phyloP scores from a whole-genome alignment of 768 basidiomycete species.

The Lyophyllum semitale region DNA sequence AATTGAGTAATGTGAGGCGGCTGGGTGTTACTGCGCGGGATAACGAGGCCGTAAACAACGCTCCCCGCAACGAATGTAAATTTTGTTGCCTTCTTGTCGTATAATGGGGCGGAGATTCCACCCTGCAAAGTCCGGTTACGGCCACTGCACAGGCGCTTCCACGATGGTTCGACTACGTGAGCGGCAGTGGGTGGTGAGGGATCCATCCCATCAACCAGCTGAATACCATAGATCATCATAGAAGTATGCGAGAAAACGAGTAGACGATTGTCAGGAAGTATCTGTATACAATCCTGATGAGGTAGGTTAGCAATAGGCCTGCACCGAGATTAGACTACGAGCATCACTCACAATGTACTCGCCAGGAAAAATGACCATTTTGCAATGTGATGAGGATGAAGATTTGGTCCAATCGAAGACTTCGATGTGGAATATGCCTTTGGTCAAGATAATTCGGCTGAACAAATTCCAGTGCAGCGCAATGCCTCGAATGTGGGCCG shows the following conservation, averaged over 20 bases:
- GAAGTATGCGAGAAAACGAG: background rate
- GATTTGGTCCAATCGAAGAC: conserved; percentile 4
- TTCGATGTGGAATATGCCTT: background rate
- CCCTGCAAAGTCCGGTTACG: background rate
- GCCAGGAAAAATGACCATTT: background rate
- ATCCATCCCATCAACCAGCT: background rate
- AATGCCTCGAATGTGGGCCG: background rate
- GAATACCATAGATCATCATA: background rate
- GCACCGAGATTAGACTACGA: background rate
- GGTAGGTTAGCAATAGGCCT: background rate
- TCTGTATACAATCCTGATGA: conserved; percentile 6
- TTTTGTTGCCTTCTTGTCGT: background rate
- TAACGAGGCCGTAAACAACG: background rate
- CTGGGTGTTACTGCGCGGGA: background rate
- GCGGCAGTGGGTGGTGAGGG: background rate
- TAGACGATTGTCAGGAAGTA: conserved; percentile 4
- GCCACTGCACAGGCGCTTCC: background rate
- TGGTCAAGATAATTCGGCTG: background rate
- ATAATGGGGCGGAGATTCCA: background rate
- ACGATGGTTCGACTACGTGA: background rate
- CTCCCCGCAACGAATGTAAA: background rate
- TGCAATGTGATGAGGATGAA: background rate
- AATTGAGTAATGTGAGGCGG: background rate
- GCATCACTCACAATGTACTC: background rate
- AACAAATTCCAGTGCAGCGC: conserved; percentile 2